Evolutionary conservation across 371 early-diverging fungal species (phyloP), one percentile per base, ranked within the genome.

Genomic region (Apophysomyces ossiformis): DNA sequence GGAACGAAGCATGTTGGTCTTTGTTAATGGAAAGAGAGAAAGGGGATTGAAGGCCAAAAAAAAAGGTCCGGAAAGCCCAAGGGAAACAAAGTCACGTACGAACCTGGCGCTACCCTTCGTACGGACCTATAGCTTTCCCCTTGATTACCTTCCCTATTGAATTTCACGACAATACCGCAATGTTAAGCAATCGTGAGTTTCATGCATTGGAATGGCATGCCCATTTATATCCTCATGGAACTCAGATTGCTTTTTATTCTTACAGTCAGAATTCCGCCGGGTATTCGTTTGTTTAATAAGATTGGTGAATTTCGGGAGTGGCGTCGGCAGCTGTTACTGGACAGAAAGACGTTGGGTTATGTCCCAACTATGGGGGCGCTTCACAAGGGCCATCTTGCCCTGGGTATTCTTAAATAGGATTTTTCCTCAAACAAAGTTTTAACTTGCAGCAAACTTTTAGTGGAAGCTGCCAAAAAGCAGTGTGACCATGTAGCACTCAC

Each of bases 291-390:
- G 0, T 83, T 91, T 64, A 83, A 85, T 65, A 82, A 81, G 18
- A 88, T 91, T 58, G 80, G 76, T 0, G 87, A 85, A 18, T 85
- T 89, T 60, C 86, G 90, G 32, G 74, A 64, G 36, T 92, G 93
- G 93, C 85, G 88, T 39, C 79, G 77, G 36, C 73, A 77, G 57
- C 72, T 86, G 66, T 67, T 78, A 16, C 62, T 74, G 12, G 73
- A 83, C 45, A 74, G 80, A 57, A 78, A 86, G 65, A 77, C 83
- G 4, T 74, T 94, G 2, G 93, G 90, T 9, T 89, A 92, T 71
- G 92, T 94, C 0, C 91, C 94, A 1, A 94, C 94, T 26, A 94
- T 94, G 96, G 97, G 97, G 4, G 96, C 96, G 0, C 85, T 97
- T 26, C 97, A 98, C 71, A 84, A 85, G 4, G 97, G 97, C 4